Evolutionary conservation across 371 early-diverging fungal species (phyloP).

Genomic region (Lichtheimia ramosa): DNA sequence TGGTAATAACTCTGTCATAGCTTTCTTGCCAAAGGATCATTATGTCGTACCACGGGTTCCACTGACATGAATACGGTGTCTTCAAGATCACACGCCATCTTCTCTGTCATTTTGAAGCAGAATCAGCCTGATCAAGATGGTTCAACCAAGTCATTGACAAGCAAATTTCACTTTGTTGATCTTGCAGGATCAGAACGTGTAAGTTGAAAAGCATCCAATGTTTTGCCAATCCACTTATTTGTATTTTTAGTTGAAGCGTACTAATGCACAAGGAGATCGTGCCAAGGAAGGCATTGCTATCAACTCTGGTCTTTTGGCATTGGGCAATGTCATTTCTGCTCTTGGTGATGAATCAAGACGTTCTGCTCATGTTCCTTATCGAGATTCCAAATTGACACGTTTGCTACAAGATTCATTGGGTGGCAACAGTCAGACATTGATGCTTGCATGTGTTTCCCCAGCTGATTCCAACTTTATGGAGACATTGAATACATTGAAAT

Average conservation of each 20-base stretch:
- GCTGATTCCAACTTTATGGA: constrained; percentile 83
- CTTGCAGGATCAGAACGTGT: constrained; percentile 83
- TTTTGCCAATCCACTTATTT: too few species aligned
- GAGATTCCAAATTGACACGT: constrained; percentile 98
- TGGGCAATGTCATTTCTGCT: constrained; percentile 99
- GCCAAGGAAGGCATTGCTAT: constrained; percentile 98
- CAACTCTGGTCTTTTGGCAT: constrained; percentile 94
- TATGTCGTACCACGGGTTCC: constrained; percentile 91
- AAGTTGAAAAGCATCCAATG: too few species aligned
- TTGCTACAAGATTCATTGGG: constrained; percentile 97
- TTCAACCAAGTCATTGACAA: constrained; percentile 20
- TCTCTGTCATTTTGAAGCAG: constrained; percentile 83
- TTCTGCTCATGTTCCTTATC: constrained; percentile 85
- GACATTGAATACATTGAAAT: constrained; percentile 90
- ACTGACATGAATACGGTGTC: constrained; percentile 98
- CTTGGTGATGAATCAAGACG: constrained; percentile 83
- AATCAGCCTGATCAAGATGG: constrained; percentile 27
- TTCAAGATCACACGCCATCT: constrained; percentile 99
- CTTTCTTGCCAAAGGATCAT: constrained; percentile 72
- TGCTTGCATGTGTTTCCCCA: constrained; percentile 92
- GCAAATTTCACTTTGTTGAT: constrained; percentile 96
- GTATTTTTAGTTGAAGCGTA: constrained; percentile 78
- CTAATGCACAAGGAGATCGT: constrained; percentile 91
- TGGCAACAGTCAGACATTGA: constrained; percentile 90
- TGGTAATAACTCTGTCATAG: constrained; percentile 11